These are phyloP conservation scores for Aspergillus incahuasiensis DNA, from an alignment of 495 filamentous ascomycete genomes.

Conservation along the genomic window DNA sequence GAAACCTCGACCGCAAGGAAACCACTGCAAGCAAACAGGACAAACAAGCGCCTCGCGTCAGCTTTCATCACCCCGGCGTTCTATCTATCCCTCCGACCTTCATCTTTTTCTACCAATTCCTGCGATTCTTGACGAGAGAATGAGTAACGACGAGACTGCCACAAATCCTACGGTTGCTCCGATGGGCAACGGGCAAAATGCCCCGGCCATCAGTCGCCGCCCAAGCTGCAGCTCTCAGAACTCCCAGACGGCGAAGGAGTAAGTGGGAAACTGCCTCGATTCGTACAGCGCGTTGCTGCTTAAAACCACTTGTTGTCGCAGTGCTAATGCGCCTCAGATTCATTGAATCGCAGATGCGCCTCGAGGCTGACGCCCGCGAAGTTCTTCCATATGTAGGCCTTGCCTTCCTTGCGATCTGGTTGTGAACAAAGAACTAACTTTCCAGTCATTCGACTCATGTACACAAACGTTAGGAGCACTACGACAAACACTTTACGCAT, in stretches of 20 bases:
- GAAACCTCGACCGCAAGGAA: neutral
- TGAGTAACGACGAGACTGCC: slow-evolving; percentile 9
- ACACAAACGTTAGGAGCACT: slow-evolving; percentile 81
- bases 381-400: slow-evolving; percentile 76
- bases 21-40: neutral
- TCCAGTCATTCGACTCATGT: slow-evolving; percentile 83
- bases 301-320: neutral
- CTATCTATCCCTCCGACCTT: neutral
- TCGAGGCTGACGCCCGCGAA: slow-evolving; percentile 94
- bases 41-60: no score
- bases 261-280: slow-evolving; percentile 19
- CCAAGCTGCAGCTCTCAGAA: slow-evolving; percentile 60
- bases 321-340: slow-evolving; percentile 50
- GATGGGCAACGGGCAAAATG: slow-evolving; percentile 13
- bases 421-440: slow-evolving; percentile 8
- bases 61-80: neutral
- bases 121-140: neutral
- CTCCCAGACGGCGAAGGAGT: slow-evolving; percentile 89
- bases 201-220: slow-evolving; percentile 26
- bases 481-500: slow-evolving; percentile 83
- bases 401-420: slow-evolving; percentile 4
- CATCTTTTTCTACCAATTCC: no score
- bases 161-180: slow-evolving; percentile 5
- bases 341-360: slow-evolving; percentile 79
- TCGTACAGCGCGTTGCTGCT: neutral